Evolutionary conservation across 2,329 filamentous ascomycete genomes (phyloP), one percentile per base, ranked within the genome.

Genomic region (Aspergillus udagawae): DNA sequence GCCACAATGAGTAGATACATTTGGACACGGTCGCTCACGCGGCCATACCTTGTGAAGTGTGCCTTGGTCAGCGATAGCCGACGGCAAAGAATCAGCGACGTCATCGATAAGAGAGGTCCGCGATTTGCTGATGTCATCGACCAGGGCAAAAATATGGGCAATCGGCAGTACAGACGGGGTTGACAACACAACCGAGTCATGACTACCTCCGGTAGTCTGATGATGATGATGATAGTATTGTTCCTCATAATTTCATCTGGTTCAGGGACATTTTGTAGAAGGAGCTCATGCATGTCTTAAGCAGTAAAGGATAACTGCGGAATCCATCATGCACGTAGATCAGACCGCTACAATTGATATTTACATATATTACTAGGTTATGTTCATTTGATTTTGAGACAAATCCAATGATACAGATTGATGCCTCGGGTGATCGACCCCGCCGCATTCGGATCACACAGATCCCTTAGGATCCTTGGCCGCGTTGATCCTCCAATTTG

Each of bases 91-190:
- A 38, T 38, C 32, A 38, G 56, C 57, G 57, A 63, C 61, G 61
- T 65, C 63, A 63, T 64, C 51, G 59, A 38, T 38, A 38, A 51
- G 29, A 52, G 51, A 52, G 32, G 38, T 21, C 14, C 38, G 29
- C 21, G 14, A 17, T 25, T 44, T 53, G 38, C 54, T 63, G 63
- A 65, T 63, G 63, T 65, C 63, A 65, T 63, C 56, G 53, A 59
- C 28, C 10, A 29, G 28, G 10, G 32, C 32, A 17, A 17, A 7
- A 38, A 17, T 5, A 38, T 6, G 4, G 28, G 28, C 28, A 29
- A 29, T 10, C 12, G 9, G 29, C 4, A 32, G 29, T 32, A 32
- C 12, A 35, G 14, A 35, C 32, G 14, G 32, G 6, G 32, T 7
- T 6, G 32, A 17, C 32, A 38, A 7, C 32, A 6, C 32, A 38